phyloP scores from a whole-genome alignment of 2,329 filamentous ascomycete genomes.

The Ophiocordyceps polyrhachis-furcata region DNA sequence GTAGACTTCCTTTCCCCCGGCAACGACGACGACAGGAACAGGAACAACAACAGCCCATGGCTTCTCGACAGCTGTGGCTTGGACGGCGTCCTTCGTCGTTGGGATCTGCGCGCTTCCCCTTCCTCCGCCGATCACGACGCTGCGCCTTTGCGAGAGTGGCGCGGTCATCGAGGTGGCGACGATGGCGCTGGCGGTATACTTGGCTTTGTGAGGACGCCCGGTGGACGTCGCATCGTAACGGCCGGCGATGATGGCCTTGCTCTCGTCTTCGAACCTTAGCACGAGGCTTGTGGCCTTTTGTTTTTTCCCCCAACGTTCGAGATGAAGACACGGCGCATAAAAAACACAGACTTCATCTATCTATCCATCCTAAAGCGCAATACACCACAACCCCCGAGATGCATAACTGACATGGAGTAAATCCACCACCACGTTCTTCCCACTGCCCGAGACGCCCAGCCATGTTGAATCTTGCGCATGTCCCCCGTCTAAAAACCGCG shows the following conservation, averaged over 20 bases:
- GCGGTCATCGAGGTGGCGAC: conserved; percentile 66
- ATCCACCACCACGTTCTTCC: background rate
- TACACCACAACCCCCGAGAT: background rate
- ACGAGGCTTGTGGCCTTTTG: background rate
- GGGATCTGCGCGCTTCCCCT: conserved; percentile 45
- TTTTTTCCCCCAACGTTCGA: no score
- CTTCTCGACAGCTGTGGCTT: conserved; percentile 76
- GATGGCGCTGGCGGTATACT: conserved; percentile 71
- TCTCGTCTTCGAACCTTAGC: conserved; percentile 44
- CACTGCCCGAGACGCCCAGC: conserved; percentile 2
- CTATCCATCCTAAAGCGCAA: background rate
- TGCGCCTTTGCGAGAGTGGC: conserved; percentile 73
- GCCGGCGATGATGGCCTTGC: conserved; percentile 72
- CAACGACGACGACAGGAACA: conserved; percentile 60
- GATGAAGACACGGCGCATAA: no score
- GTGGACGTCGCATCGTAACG: conserved; percentile 60
- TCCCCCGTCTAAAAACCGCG: background rate
- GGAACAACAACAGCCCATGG: conserved; percentile 30
- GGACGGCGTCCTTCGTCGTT: conserved; percentile 77
- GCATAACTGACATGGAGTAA: background rate
- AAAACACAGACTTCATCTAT: background rate
- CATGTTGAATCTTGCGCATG: conserved; percentile 7
- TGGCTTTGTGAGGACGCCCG: conserved; percentile 71
- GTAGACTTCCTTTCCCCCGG: conserved; percentile 58
- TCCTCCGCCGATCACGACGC: conserved; percentile 23